These are phyloP conservation scores for Trypanosoma grayi DNA, from an alignment of 208 protist genomes.

Conservation along the genomic window DNA sequence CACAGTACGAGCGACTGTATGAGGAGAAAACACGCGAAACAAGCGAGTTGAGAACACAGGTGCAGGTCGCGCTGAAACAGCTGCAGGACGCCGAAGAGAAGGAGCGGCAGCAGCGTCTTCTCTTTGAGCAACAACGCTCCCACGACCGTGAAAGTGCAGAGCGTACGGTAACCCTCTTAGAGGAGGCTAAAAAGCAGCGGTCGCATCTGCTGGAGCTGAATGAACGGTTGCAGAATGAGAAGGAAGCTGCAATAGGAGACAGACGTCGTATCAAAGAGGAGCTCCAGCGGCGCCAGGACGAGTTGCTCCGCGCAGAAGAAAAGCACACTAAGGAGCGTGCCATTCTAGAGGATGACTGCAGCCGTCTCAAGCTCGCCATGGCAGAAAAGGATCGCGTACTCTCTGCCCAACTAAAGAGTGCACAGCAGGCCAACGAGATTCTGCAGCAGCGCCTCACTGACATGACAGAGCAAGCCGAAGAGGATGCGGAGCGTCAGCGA, in stretches of 20 bases:
- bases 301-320: constrained; percentile 12
- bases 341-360: constrained; percentile 29
- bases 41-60: too few species aligned
- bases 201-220: constrained; percentile 46
- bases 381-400: constrained; percentile 32
- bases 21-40: too few species aligned
- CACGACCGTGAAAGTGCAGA: constrained; percentile 37
- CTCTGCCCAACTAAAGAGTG: constrained; percentile 31
- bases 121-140: constrained; percentile 31
- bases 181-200: constrained; percentile 49
- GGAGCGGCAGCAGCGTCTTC: constrained; percentile 29
- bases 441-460: constrained; percentile 35
- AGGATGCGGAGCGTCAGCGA: constrained; percentile 28
- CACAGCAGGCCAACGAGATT: constrained; percentile 31
- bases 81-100: constrained; percentile 33
- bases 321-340: constrained; percentile 21
- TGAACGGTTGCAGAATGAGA: constrained; percentile 39
- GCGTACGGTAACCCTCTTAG: constrained; percentile 18
- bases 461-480: constrained; percentile 24
- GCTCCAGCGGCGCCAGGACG: constrained; percentile 12
- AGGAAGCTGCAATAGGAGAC: constrained; percentile 24
- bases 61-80: too few species aligned
- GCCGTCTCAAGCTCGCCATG: constrained; percentile 24
- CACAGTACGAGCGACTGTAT: too few species aligned
- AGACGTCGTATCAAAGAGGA: constrained; percentile 28